Evolutionary conservation across 2,329 filamentous ascomycete species (phyloP).

Genomic region (Colletotrichum sp.): DNA sequence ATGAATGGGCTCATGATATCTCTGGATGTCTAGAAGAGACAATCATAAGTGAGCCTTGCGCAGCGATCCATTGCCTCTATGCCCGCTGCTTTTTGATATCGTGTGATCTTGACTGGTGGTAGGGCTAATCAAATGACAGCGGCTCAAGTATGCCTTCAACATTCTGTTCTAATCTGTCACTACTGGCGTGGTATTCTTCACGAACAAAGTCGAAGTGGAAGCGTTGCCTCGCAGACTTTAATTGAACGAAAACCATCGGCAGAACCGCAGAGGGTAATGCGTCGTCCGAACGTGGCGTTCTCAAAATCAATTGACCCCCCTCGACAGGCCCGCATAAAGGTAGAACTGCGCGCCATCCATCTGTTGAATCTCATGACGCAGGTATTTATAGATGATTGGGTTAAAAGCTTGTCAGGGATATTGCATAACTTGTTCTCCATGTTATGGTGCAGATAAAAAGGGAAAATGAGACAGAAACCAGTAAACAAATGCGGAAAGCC

Average conservation of each 20-base stretch:
- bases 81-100: rapidly evolving
- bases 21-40: not conserved
- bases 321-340: too few species aligned
- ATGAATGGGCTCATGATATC: not conserved
- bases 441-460: too few species aligned
- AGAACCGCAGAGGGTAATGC: not conserved
- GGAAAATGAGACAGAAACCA: too few species aligned
- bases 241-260: not conserved
- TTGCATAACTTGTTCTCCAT: too few species aligned
- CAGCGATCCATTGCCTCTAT: not conserved
- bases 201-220: not conserved
- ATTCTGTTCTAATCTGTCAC: not conserved
- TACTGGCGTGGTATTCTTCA: not conserved
- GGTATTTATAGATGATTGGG: too few species aligned
- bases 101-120: not conserved
- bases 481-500: too few species aligned
- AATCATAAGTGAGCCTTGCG: too few species aligned
- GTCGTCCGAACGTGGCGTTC: not conserved
- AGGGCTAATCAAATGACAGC: not conserved
- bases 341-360: too few species aligned
- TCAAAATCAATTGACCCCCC: too few species aligned
- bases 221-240: not conserved
- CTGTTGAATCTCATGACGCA: too few species aligned
- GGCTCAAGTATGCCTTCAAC: rapidly evolving
- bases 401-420: too few species aligned